Evolutionary conservation across 2,329 filamentous ascomycete species (phyloP).

Genomic region (Ophiocordyceps polyrhachis-furcata): DNA sequence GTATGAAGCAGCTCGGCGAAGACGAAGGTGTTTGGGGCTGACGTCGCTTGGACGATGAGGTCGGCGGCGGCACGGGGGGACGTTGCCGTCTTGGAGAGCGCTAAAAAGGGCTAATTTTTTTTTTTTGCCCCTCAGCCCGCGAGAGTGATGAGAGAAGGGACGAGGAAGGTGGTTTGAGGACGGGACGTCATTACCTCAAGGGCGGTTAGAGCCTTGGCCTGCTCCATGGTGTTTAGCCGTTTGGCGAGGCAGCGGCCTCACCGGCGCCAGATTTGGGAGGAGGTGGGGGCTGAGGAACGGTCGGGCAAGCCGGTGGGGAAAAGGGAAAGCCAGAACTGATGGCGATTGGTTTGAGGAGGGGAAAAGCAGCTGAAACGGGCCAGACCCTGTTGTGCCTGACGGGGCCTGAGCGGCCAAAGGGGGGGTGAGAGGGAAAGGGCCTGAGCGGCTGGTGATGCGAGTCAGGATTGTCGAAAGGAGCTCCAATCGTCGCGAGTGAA

Average conservation of each 20-base stretch:
- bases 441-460: background rate
- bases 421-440: background rate
- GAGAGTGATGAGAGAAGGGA: background rate
- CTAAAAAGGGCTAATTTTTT: slow-evolving; percentile 49
- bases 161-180: background rate
- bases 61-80: slow-evolving; percentile 73
- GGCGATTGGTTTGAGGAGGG: background rate
- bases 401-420: background rate
- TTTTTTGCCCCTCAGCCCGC: slow-evolving; percentile 27
- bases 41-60: slow-evolving; percentile 72
- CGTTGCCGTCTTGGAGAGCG: slow-evolving; percentile 68
- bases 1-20: slow-evolving; percentile 84
- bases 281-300: background rate
- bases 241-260: slow-evolving; percentile 2
- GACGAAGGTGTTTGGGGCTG: slow-evolving; percentile 75
- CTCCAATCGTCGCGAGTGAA: background rate
- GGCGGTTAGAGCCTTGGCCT: slow-evolving; percentile 47
- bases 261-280: background rate
- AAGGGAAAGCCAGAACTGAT: background rate
- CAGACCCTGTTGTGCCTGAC: background rate
- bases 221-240: slow-evolving; percentile 39
- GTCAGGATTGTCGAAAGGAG: background rate
- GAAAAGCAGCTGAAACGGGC: background rate
- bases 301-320: background rate
- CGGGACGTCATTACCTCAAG: slow-evolving; percentile 30